These are phyloP conservation scores for Geoglossum cookeanum DNA, from an alignment of 2,329 filamentous ascomycete genomes.

Conservation along the genomic window DNA sequence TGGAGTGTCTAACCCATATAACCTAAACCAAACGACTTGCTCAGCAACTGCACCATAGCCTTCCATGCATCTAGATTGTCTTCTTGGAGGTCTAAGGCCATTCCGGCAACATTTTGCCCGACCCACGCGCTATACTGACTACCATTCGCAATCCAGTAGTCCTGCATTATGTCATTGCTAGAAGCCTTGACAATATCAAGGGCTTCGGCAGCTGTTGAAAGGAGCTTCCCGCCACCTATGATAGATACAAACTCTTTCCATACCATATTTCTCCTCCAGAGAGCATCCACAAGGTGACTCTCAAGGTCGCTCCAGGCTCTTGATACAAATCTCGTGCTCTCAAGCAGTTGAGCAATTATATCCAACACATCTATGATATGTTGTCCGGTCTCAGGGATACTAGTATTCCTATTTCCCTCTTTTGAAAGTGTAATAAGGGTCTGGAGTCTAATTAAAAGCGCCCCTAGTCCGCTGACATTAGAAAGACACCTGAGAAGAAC, in stretches of 20 bases:
- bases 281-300: conserved; percentile 18
- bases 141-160: conserved; percentile 45
- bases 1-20: conserved; percentile 39
- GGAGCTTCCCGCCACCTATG: conserved; percentile 29
- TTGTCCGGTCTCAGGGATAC: conserved; percentile 12
- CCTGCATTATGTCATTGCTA: conserved; percentile 14
- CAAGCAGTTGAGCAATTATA: conserved; percentile 24
- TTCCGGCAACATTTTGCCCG: conserved; percentile 37
- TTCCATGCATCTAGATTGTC: conserved; percentile 18
- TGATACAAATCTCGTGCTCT: conserved; percentile 22
- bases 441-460: conserved; percentile 51
- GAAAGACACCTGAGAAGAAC: conserved; percentile 45
- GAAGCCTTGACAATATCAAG: conserved; percentile 26
- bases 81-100: conserved; percentile 24
- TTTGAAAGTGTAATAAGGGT: conserved; percentile 28
- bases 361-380: conserved; percentile 24
- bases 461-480: conserved; percentile 60
- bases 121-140: conserved; percentile 52
- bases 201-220: conserved; percentile 36
- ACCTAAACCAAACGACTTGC: conserved; percentile 48
- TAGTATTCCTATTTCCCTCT: conserved; percentile 17
- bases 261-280: conserved; percentile 29
- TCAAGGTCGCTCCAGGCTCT: conserved; percentile 27
- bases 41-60: conserved; percentile 29
- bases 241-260: conserved; percentile 41